These are phyloP conservation scores for Ceratocystis smalleyi DNA, from an alignment of 2,329 filamentous ascomycete species.

Conservation along the genomic window DNA sequence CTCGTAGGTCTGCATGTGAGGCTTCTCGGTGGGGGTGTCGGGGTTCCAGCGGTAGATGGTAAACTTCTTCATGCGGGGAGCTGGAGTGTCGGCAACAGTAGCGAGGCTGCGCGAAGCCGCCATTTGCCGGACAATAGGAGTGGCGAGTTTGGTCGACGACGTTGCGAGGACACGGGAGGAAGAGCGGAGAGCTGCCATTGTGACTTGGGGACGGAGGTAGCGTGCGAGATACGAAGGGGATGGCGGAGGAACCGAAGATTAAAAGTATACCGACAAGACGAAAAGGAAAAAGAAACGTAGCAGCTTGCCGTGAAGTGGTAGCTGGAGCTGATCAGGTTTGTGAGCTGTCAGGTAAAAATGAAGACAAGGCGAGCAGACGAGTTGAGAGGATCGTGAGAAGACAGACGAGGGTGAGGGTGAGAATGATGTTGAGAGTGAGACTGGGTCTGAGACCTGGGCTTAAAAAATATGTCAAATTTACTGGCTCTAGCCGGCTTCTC, in stretches of 20 bases:
- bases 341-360: not conserved
- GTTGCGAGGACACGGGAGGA: constrained; percentile 38
- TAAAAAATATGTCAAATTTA: not conserved
- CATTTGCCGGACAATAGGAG: constrained; percentile 27
- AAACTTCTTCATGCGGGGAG: constrained; percentile 73
- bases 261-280: not conserved
- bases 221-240: not conserved
- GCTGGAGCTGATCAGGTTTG: not conserved
- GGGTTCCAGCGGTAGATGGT: constrained; percentile 99
- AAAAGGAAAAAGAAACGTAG: not conserved
- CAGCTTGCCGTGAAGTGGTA: constrained; percentile 6
- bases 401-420: not conserved
- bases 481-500: not conserved
- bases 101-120: constrained; percentile 39
- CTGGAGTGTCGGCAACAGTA: constrained; percentile 42
- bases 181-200: constrained; percentile 48
- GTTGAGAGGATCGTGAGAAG: constrained; percentile 4
- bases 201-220: constrained; percentile 19
- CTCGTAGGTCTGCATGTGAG: constrained; percentile 85
- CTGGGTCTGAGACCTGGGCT: constrained; percentile 6
- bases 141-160: constrained; percentile 28
- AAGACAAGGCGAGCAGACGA: not conserved
- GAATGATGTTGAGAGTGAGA: not conserved
- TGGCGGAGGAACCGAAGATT: not conserved
- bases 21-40: constrained; percentile 81